Percentiles rank a stretch among this genome's conserved stretches.
These are phyloP conservation scores for Spathaspora gorwiae DNA, from an alignment of 805 yeast species.

Conservation along the genomic window DNA sequence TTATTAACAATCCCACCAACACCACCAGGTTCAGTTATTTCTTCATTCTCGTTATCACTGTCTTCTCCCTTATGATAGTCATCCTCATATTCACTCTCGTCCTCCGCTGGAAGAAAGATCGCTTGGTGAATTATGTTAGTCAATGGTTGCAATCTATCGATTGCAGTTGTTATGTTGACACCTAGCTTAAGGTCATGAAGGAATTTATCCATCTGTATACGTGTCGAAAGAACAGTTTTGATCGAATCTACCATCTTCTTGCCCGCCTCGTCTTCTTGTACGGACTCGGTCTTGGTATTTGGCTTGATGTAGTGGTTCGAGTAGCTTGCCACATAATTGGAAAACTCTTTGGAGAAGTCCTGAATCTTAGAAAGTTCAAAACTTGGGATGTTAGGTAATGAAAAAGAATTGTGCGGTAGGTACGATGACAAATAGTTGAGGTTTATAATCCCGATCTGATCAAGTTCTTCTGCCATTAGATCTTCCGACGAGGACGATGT, in stretches of 20 bases:
- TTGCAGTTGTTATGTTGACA: conserved; percentile 45
- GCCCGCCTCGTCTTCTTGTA: conserved; percentile 13
- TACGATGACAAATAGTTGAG: conserved; percentile 19
- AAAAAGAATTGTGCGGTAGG: conserved; percentile 15
- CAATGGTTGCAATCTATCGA: conserved; percentile 47
- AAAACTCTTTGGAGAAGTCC: conserved; percentile 26
- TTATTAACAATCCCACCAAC: conserved; percentile 45
- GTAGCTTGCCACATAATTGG: conserved; percentile 25
- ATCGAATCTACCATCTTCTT: conserved; percentile 24
- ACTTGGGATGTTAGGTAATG: conserved; percentile 18
- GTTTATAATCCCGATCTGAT: conserved; percentile 47
- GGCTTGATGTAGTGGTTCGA: conserved; percentile 10
- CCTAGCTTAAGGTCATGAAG: conserved; percentile 42
- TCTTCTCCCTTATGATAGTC: conserved; percentile 17
- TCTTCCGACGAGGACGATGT: conserved; percentile 16
- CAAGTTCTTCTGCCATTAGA: conserved; percentile 44
- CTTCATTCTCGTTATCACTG: conserved; percentile 9
- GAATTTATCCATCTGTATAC: conserved; percentile 40
- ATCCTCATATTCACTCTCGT: conserved; percentile 23
- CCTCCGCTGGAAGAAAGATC: conserved; percentile 49
- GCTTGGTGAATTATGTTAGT: conserved; percentile 44
- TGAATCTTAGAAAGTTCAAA: conserved; percentile 20
- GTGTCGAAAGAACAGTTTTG: conserved; percentile 35
- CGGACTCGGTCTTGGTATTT: conserved; percentile 1
- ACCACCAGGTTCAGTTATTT: conserved; percentile 50